A percentile compares a stretch with the other conserved stretches of the same genome.
phyloP scores from a whole-genome alignment of 768 basidiomycete genomes.

The Kwoniella heveanensis region DNA sequence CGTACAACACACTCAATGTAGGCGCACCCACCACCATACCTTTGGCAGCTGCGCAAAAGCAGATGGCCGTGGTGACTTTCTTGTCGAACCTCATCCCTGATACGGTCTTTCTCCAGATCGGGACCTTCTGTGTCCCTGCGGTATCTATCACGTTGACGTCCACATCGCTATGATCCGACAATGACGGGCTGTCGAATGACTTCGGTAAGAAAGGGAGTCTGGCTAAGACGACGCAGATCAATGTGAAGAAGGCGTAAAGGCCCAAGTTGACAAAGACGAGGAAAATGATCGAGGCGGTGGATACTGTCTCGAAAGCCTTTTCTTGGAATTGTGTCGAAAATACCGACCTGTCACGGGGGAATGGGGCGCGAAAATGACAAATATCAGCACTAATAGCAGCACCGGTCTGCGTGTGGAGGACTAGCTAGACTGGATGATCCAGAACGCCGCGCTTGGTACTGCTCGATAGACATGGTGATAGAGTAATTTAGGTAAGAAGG shows the following conservation, averaged over 20 bases:
- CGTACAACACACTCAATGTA: constrained; percentile 47
- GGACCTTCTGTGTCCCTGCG: too few species aligned
- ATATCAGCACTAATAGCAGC: too few species aligned
- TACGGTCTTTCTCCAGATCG: constrained; percentile 8
- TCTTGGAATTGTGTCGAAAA: constrained; percentile 46
- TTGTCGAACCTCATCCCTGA: constrained; percentile 35
- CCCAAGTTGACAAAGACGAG: constrained; percentile 40
- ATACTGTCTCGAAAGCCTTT: constrained; percentile 36
- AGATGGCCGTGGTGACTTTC: constrained; percentile 47
- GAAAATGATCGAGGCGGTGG: constrained; percentile 39
- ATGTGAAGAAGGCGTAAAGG: constrained; percentile 37
- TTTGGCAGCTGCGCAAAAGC: constrained; percentile 53
- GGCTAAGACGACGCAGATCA: constrained; percentile 31
- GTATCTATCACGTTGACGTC: neutral
- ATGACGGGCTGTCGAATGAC: constrained; percentile 6
- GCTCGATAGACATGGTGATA: too few species aligned
- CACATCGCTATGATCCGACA: neutral
- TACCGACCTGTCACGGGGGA: constrained; percentile 26
- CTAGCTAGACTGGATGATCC: neutral
- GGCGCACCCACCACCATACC: constrained; percentile 50
- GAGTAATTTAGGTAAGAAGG: too few species aligned
- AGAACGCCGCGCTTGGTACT: too few species aligned
- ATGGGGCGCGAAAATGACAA: too few species aligned
- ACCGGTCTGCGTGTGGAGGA: neutral
- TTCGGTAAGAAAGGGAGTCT: constrained; percentile 38